Evolutionary conservation across 768 basidiomycete species (phyloP), one percentile per base, ranked within the genome.

Genomic region (Megacollybia marginata): DNA sequence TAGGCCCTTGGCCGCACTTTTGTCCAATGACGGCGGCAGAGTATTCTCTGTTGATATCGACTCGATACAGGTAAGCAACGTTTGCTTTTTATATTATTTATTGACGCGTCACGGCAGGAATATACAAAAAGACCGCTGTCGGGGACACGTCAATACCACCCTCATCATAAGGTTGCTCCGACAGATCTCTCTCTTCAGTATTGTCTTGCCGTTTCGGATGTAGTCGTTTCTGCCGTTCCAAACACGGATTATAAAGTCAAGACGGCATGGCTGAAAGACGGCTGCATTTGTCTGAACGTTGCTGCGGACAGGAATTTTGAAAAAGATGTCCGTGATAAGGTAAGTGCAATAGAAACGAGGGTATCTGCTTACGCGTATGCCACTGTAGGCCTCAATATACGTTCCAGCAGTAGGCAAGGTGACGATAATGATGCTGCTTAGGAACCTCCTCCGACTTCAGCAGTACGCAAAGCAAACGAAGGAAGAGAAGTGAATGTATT

Each of bases 291-390:
- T 55, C 66, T 98, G 51, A 98, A 98, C 59, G 88, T 99, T 18
- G 85, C 92, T 15, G 83, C 88, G 0, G 93, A 94, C 58, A 97
- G 95, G 74, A 99, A 99, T 65, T 99, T 98, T 59, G 92, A 95
- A 62, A 81, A 80, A 54, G 87, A 95, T 59, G 85, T 99, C 16
- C 75, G 92, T 53, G 92, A 95, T 16, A 92, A 93, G 79, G 93
- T 91, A 57, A 48, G 74, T 58, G 9, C 19, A 18, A 15, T n/a
- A 10, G 42, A 40, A 35, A 33, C 42, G 48, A n/a, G 31, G 6
- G 9, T 47, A 44, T 18, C 31, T 44, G 43, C 5, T 18, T 50
- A 31, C 12, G 10, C 5, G 12, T 33, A 6, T 9, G 10, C n/a
- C 16, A 31, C 33, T 32, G 50, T 51, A 92, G 93, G 94, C 93